Conservation (phyloP, 78 protist genomes). For the Tieghemostelium lacteum region DNA sequence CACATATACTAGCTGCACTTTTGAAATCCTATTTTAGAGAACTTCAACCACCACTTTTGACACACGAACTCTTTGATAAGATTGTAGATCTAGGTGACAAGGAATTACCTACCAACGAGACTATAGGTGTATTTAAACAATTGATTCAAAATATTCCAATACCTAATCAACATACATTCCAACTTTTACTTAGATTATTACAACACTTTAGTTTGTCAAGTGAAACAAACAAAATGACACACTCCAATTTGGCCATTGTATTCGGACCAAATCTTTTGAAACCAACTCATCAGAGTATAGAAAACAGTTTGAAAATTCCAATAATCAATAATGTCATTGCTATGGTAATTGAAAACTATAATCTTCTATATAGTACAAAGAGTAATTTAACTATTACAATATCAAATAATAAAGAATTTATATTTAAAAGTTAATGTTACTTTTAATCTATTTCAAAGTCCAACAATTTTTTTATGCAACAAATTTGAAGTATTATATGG, state of each 20-base stretch:
- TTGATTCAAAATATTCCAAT: conserved; percentile 17
- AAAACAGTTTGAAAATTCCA: conserved; percentile 62
- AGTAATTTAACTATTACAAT: neutral
- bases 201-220: neutral
- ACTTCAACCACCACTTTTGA: conserved; percentile 25
- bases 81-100: conserved; percentile 31
- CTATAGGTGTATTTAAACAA: neutral
- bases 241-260: conserved; percentile 73
- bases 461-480: too few relatives aligned
- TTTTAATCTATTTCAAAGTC: too few relatives aligned
- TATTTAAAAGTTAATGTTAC: too few relatives aligned
- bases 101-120: neutral
- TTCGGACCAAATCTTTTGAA: conserved; percentile 72
- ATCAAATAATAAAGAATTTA: too few relatives aligned
- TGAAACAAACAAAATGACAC: conserved; percentile 59
- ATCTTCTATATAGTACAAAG: conserved; percentile 22
- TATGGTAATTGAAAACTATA: conserved; percentile 28
- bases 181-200: conserved; percentile 16
- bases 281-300: conserved; percentile 54
- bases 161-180: conserved; percentile 40
- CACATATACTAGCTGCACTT: conserved; percentile 56
- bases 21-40: conserved; percentile 58
- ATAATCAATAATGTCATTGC: conserved; percentile 60
- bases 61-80: conserved; percentile 50
- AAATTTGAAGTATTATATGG: too few relatives aligned